Percentiles rank a stretch among this genome's conserved stretches.
phyloP scores from a whole-genome alignment of 2,329 filamentous ascomycete species.

The Colletotrichum cereale region DNA sequence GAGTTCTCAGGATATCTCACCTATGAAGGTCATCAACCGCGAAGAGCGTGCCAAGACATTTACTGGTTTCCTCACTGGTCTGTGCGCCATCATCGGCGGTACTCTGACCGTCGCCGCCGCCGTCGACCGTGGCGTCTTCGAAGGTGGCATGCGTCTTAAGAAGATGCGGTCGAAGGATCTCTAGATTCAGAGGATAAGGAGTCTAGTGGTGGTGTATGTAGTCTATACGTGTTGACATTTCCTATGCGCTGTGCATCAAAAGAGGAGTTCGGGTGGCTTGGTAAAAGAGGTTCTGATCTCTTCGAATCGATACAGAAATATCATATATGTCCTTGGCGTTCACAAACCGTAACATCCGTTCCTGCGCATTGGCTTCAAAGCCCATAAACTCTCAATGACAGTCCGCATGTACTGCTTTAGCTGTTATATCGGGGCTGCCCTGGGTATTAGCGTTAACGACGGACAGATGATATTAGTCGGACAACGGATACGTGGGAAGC shows the following conservation, averaged over 20 bases:
- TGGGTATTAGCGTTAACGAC: background rate
- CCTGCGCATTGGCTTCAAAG: background rate
- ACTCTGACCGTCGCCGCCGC: slow-evolving; percentile 96
- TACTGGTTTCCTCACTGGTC: slow-evolving; percentile 89
- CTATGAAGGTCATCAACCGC: slow-evolving; percentile 99
- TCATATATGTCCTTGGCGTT: background rate
- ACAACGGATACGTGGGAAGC: background rate
- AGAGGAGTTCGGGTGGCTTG: slow-evolving; percentile 42
- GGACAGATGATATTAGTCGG: too few species aligned
- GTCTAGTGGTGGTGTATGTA: slow-evolving; percentile 33
- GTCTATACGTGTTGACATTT: slow-evolving; percentile 31
- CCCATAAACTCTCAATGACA: background rate
- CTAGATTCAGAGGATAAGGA: slow-evolving; percentile 47
- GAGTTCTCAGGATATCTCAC: slow-evolving; percentile 85
- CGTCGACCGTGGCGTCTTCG: slow-evolving; percentile 90
- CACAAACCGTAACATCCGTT: too few species aligned
- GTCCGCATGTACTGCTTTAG: background rate
- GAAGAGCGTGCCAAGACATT: slow-evolving; percentile 92
- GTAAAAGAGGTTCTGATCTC: slow-evolving; percentile 23
- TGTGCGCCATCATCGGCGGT: slow-evolving; percentile 94
- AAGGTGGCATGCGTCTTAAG: slow-evolving; percentile 85
- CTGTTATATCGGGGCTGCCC: background rate
- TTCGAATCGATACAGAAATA: slow-evolving; percentile 29
- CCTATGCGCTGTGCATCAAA: slow-evolving; percentile 39
- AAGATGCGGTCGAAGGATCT: slow-evolving; percentile 81